These are phyloP conservation scores for Citrus medica DNA, from an alignment of 345 rosid genomes.

Conservation along the genomic window DNA sequence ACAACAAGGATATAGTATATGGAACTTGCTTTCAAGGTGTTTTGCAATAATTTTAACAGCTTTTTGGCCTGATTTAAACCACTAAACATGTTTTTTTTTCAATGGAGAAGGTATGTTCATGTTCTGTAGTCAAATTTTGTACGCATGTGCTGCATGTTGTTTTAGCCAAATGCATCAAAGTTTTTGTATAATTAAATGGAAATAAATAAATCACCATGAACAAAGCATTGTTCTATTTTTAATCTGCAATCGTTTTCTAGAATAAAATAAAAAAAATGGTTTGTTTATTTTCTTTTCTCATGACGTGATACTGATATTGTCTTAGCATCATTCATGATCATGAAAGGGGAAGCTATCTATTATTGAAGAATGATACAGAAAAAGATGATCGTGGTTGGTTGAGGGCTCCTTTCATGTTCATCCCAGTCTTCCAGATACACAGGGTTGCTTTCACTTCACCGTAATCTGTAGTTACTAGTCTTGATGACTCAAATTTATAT, in stretches of 20 bases:
- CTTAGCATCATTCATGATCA: slow-evolving; percentile 15
- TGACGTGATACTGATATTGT: slow-evolving; percentile 19
- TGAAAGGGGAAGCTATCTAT: background rate
- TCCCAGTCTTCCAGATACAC: background rate
- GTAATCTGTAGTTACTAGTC: background rate
- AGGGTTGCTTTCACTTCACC: slow-evolving; percentile 10
- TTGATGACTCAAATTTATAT: slow-evolving; percentile 10
- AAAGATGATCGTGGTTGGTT: slow-evolving; percentile 10
- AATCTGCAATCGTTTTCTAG: too few relatives aligned
- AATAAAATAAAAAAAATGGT: too few relatives aligned
- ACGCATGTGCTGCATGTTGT: background rate
- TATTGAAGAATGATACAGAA: background rate
- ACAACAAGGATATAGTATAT: slow-evolving; percentile 1
- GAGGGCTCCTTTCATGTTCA: slow-evolving; percentile 10
- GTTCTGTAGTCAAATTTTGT: slow-evolving; percentile 12
- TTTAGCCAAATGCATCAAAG: slow-evolving; percentile 7
- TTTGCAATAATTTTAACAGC: slow-evolving; percentile 28
- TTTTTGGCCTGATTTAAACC: slow-evolving; percentile 20
- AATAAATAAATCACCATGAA: background rate
- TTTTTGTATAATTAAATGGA: background rate
- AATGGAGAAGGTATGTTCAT: slow-evolving; percentile 16
- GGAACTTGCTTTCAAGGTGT: slow-evolving; percentile 5
- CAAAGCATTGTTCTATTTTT: too few relatives aligned
- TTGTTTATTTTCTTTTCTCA: background rate
- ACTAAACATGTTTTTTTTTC: slow-evolving; percentile 5